Evolutionary conservation across 176 grass and related monocot genomes (phyloP).

Genomic region (Carex cristatella): DNA sequence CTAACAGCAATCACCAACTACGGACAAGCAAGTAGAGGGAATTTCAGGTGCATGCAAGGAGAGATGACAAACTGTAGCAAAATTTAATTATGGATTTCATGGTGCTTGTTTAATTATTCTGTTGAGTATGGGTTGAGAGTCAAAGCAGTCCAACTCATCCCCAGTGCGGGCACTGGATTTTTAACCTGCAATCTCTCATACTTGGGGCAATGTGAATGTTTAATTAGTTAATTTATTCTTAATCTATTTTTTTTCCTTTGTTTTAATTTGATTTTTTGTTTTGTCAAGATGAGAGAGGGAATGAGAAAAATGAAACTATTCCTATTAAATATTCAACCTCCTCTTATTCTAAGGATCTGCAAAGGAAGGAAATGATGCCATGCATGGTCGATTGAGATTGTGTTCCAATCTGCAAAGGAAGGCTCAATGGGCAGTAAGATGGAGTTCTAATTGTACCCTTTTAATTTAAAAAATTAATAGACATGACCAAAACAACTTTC

Average conservation of each 20-base stretch:
- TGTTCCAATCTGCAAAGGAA: neutral
- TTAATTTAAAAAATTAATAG: neutral
- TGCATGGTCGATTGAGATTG: neutral
- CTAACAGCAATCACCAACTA: neutral
- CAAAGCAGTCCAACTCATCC: too few species aligned
- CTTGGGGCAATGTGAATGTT: too few species aligned
- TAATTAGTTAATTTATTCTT: neutral
- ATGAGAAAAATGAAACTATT: neutral
- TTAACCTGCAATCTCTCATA: too few species aligned
- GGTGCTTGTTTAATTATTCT: neutral
- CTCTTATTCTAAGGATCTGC: neutral
- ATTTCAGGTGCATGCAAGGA: neutral
- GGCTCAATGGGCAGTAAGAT: neutral
- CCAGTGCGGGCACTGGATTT: too few species aligned
- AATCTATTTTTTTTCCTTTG: neutral
- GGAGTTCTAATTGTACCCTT: neutral
- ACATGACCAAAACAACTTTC: neutral
- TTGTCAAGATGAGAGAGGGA: neutral
- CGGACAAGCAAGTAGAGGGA: neutral
- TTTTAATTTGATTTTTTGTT: neutral
- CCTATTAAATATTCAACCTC: neutral
- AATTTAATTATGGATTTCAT: neutral
- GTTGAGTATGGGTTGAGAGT: too few species aligned
- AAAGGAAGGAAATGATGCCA: neutral
- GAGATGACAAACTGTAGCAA: neutral